phyloP scores from a whole-genome alignment of 176 grass and related monocot genomes.

The Tillandsia leiboldiana region DNA sequence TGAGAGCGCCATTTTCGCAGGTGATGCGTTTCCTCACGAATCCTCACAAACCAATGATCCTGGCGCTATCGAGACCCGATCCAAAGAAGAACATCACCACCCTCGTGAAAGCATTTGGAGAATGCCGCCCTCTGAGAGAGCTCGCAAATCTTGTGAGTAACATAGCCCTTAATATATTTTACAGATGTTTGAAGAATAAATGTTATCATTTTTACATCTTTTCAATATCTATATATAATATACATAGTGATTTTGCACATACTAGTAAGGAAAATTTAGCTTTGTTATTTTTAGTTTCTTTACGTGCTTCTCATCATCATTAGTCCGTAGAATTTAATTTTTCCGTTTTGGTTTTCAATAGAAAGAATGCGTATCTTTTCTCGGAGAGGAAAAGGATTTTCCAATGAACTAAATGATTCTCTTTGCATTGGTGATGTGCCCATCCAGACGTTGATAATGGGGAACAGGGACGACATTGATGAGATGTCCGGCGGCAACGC shows the following conservation, averaged over 20 bases:
- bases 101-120: constrained; percentile 86
- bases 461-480: constrained; percentile 93
- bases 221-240: neutral
- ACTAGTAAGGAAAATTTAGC: neutral
- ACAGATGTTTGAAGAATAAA: too few relatives aligned
- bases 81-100: constrained; percentile 97
- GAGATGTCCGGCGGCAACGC: constrained; percentile 77
- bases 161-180: neutral
- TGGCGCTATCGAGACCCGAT: constrained; percentile 82
- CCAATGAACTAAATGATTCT: neutral
- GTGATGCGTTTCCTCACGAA: constrained; percentile 83
- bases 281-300: neutral
- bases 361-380: too few relatives aligned
- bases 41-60: constrained; percentile 95
- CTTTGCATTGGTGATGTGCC: neutral
- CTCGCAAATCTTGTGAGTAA: constrained; percentile 90
- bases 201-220: neutral
- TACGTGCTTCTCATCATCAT: neutral
- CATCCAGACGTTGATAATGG: constrained; percentile 81
- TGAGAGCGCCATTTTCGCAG: constrained; percentile 23
- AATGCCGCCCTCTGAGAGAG: constrained; percentile 77
- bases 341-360: too few relatives aligned
- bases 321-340: neutral
- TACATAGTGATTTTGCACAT: neutral
- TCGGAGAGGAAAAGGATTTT: too few relatives aligned